A percentile compares a stretch with the other conserved stretches of the same genome.
These are phyloP conservation scores for Boletus sp. DNA, from an alignment of 768 basidiomycete species.

Conservation along the genomic window DNA sequence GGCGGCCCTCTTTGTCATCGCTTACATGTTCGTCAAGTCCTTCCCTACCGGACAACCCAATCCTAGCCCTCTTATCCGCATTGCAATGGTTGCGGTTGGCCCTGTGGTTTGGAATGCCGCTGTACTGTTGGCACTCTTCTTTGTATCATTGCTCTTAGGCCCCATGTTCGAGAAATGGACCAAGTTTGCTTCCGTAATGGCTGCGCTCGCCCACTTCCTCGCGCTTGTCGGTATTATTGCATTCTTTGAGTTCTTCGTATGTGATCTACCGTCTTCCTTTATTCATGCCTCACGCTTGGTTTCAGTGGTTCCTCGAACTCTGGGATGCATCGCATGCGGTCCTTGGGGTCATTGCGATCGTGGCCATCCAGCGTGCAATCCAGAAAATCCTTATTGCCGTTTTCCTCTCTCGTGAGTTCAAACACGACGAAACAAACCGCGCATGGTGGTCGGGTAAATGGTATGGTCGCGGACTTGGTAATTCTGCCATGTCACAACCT, in stretches of 20 bases:
- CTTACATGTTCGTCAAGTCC: slow-evolving; percentile 92
- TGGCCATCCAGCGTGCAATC: slow-evolving; percentile 87
- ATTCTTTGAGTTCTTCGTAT: slow-evolving; percentile 95
- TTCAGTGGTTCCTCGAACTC: slow-evolving; percentile 90
- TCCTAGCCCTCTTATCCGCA: slow-evolving; percentile 87
- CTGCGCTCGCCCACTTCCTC: slow-evolving; percentile 81
- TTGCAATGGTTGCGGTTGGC: slow-evolving; percentile 83
- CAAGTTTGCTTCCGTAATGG: slow-evolving; percentile 91
- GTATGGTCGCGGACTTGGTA: slow-evolving; percentile 91
- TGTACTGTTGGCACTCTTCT: slow-evolving; percentile 79
- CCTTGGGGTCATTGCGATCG: slow-evolving; percentile 83
- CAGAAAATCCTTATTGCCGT: slow-evolving; percentile 93
- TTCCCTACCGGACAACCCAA: slow-evolving; percentile 70
- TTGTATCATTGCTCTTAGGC: slow-evolving; percentile 88
- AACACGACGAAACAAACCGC: slow-evolving; percentile 96
- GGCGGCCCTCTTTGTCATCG: slow-evolving; percentile 74
- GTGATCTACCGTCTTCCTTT: slow-evolving; percentile 37
- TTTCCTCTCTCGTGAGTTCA: slow-evolving; percentile 94
- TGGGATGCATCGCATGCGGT: slow-evolving; percentile 98
- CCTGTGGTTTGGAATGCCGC: slow-evolving; percentile 96
- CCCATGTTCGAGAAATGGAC: slow-evolving; percentile 82
- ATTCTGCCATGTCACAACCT: slow-evolving; percentile 91
- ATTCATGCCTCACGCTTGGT: slow-evolving; percentile 19
- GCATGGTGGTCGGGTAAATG: slow-evolving; percentile 99
- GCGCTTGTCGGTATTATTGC: slow-evolving; percentile 78